Base-by-base conservation (phyloP, 2,329 filamentous ascomycete species). In the Penicillium sp. region DNA sequence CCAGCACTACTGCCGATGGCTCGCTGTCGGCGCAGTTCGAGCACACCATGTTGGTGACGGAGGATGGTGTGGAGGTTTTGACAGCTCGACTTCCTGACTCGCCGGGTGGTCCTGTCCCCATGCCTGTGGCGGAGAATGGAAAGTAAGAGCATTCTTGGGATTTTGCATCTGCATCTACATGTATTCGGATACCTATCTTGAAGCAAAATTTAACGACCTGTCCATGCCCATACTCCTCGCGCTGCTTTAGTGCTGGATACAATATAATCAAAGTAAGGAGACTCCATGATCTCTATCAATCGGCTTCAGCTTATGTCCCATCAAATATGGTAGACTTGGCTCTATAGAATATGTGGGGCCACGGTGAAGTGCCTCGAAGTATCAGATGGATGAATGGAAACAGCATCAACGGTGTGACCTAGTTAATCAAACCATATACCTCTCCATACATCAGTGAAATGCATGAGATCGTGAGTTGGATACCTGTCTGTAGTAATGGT, bases 11-110 rank as follows among this genome's bases (percentile, higher is more conserved):
- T 0, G 86, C 88, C 58, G 95, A 99, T 74, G 95, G 95, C 53
- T 90, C 90, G 77, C 83, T 86, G 73, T 96, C 93, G 15, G 95
- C 95, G 10, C 95, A 99, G 74, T 99, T 99, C 86, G 91, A 96
- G 75, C 91, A 96, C 73, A 95, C 91, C 0, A 79, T 96, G 54
- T 81, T 96, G 10, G 90, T 96, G 2, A 96, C 91, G 0, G 90
- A 92, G 70, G 86, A 89, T 66, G 91, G 91, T 1, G 89, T 92
- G 6, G 91, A 96, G 77, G 82, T 96, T 47, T 76, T 96, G 67
- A 96, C 91, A 0, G 91, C 90, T 43, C 84, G 90, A 67, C 78
- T 86, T 45, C 81, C 85, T 49, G 84, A 90, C 71, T 94, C 90
- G 25, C 91, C 91, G 1, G 91, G 91, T 61, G 91, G 91, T 1